Conservation (phyloP, 768 basidiomycete species). For the Symmetrospora coprosmae region DNA sequence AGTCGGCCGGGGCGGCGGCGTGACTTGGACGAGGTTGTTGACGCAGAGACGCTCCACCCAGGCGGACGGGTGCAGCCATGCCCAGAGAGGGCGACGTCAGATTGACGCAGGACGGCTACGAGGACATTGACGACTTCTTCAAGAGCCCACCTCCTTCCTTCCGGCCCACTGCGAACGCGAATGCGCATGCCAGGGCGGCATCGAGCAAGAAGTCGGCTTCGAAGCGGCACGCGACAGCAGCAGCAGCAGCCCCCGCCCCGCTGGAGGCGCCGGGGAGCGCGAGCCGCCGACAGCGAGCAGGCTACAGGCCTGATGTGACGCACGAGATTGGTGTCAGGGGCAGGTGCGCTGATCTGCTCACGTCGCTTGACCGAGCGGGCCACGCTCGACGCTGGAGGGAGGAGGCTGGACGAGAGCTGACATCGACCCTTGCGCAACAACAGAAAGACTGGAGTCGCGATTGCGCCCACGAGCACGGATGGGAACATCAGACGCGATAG, state of each 20-base stretch:
- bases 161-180: slow-evolving; percentile 8
- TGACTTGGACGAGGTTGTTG: neutral
- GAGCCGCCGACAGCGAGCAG: neutral
- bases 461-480: neutral
- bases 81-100: slow-evolving; percentile 10
- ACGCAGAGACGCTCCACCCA: neutral
- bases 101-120: slow-evolving; percentile 34
- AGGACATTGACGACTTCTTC: slow-evolving; percentile 37
- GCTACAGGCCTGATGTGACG: slow-evolving; percentile 8
- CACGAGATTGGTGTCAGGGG: slow-evolving; percentile 16
- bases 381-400: neutral
- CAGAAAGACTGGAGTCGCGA: slow-evolving; percentile 17
- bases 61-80: slow-evolving; percentile 12
- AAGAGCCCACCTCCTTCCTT: slow-evolving; percentile 25
- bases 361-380: no score
- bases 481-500: neutral
- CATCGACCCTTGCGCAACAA: neutral
- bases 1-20: neutral
- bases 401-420: no score
- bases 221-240: neutral
- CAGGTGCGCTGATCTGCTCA: no score
- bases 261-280: no score
- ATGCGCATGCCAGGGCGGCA: neutral
- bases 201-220: neutral
- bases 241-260: neutral